Conservation (phyloP, 345 rosid species). For the Aquilaria yunnanensis region DNA sequence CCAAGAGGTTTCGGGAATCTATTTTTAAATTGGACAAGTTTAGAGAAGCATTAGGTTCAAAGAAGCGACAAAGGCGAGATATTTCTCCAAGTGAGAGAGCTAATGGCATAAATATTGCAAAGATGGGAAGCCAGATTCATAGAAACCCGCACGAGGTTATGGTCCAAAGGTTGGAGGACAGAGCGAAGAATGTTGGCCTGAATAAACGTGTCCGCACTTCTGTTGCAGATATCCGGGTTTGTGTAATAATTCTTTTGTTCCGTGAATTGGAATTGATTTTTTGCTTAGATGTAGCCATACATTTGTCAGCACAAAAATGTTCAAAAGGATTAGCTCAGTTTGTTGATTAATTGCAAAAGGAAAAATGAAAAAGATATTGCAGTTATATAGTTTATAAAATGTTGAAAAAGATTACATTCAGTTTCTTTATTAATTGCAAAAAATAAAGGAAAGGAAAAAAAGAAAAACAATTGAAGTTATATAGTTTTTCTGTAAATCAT, state of each 20-base stretch:
- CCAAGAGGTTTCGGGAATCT: slow-evolving; percentile 53
- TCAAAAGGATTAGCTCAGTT: no score
- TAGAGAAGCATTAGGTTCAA: slow-evolving; percentile 56
- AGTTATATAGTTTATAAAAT: background rate
- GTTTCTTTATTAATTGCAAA: background rate
- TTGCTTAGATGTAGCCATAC: background rate
- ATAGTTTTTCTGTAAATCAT: background rate
- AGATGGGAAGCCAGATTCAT: slow-evolving; percentile 57
- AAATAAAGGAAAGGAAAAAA: background rate
- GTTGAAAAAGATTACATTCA: background rate
- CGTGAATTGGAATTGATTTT: slow-evolving; percentile 2
- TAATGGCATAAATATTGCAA: slow-evolving; percentile 44
- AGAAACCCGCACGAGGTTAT: slow-evolving; percentile 51
- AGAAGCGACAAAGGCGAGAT: slow-evolving; percentile 73
- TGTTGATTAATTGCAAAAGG: background rate
- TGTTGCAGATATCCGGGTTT: slow-evolving; percentile 72
- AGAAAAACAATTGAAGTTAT: background rate
- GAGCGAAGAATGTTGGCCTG: slow-evolving; percentile 61
- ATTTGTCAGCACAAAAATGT: background rate
- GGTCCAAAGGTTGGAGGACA: slow-evolving; percentile 68
- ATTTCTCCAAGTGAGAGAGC: slow-evolving; percentile 49
- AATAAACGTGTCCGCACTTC: slow-evolving; percentile 73
- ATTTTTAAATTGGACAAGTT: slow-evolving; percentile 67
- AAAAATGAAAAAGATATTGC: background rate
- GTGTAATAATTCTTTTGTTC: slow-evolving; percentile 27